Evolutionary conservation across 495 filamentous ascomycete genomes (phyloP).

Genomic region (Lasiosphaeria ovina): DNA sequence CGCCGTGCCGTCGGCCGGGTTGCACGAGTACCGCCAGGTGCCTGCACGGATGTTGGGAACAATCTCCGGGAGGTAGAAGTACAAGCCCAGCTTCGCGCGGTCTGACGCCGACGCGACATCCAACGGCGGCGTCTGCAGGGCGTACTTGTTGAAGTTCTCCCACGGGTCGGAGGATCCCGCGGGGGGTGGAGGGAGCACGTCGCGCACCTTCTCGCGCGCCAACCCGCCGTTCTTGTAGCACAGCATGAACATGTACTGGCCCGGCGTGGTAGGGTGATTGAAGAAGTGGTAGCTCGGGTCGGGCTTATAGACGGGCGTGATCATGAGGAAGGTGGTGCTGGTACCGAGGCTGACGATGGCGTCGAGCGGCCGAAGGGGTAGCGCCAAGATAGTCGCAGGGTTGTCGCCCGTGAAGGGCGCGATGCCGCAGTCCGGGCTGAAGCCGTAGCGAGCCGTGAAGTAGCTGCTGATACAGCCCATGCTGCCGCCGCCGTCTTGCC

Average conservation of each 20-base stretch:
- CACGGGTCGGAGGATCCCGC: constrained; percentile 53
- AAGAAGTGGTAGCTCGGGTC: constrained; percentile 87
- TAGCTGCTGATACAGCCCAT: constrained; percentile 73
- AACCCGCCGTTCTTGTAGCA: constrained; percentile 98
- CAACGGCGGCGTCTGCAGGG: constrained; percentile 62
- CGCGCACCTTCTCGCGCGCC: constrained; percentile 83
- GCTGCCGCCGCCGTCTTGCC: constrained; percentile 73
- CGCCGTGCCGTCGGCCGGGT: constrained; percentile 43
- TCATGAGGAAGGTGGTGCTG: constrained; percentile 96
- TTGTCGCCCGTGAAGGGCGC: constrained; percentile 94
- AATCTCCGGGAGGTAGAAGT: constrained; percentile 93
- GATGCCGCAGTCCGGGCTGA: constrained; percentile 69
- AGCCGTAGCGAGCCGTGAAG: constrained; percentile 75
- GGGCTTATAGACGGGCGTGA: constrained; percentile 82
- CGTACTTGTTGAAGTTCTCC: constrained; percentile 72
- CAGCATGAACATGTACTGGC: constrained; percentile 97
- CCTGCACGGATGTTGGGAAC: constrained; percentile 84
- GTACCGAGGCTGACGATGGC: constrained; percentile 94
- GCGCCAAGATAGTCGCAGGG: constrained; percentile 86
- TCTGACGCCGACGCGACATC: constrained; percentile 54
- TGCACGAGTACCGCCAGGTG: constrained; percentile 78
- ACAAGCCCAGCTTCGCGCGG: constrained; percentile 78
- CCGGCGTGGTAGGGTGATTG: constrained; percentile 79
- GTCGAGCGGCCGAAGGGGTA: constrained; percentile 81
- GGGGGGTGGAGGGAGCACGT: constrained; percentile 52